Conservation (phyloP, 2,329 filamentous ascomycete species). For the Bipolaris bicolor region DNA sequence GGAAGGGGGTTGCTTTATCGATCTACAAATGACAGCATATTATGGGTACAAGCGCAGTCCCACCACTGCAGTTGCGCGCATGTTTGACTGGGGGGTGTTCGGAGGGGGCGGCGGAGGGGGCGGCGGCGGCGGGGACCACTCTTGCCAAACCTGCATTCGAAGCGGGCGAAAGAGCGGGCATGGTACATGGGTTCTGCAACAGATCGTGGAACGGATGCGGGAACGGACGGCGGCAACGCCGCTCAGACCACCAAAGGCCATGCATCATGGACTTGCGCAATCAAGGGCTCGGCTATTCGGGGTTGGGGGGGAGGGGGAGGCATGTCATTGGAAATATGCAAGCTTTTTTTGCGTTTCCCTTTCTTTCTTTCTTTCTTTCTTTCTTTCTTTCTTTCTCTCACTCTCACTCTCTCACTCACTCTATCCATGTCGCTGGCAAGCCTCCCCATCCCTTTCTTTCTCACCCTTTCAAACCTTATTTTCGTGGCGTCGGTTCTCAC, state of each 20-base stretch:
- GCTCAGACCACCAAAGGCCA: conserved; percentile 7
- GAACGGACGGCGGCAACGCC: conserved; percentile 10
- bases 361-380: too few relatives aligned
- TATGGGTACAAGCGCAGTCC: conserved; percentile 7
- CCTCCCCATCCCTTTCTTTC: neutral
- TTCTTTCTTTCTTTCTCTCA: too few relatives aligned
- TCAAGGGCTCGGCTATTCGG: neutral
- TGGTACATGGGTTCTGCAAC: conserved; percentile 27
- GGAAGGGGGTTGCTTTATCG: conserved; percentile 1
- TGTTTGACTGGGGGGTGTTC: neutral
- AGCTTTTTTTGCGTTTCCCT: neutral
- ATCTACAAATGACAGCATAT: conserved; percentile 5
- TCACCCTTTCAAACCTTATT: neutral
- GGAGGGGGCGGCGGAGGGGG: too few relatives aligned
- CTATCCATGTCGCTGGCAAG: neutral
- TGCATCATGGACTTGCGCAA: conserved; percentile 6
- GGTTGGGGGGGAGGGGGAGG: too few relatives aligned
- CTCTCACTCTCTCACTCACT: neutral
- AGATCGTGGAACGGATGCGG: conserved; percentile 23
- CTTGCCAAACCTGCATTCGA: neutral
- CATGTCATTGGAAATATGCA: neutral
- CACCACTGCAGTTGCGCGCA: neutral
- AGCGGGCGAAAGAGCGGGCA: conserved; percentile 8
- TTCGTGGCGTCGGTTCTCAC: too few relatives aligned
- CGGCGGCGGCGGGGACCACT: neutral